Percentiles rank a stretch among this genome's conserved stretches.
These are phyloP conservation scores for Aspergillus latus DNA, from an alignment of 2,329 filamentous ascomycete genomes.

Conservation along the genomic window DNA sequence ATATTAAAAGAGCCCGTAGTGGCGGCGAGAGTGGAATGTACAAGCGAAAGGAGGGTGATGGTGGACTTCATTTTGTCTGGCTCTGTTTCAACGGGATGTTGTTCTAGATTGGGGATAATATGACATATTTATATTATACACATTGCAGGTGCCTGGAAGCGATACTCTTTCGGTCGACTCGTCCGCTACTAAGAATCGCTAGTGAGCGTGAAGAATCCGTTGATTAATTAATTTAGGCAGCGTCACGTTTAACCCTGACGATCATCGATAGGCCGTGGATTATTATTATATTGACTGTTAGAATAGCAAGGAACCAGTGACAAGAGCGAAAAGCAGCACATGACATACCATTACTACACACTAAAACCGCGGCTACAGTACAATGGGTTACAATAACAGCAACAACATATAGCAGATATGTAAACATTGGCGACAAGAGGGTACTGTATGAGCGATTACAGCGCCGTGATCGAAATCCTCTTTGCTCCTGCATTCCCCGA, in stretches of 20 bases:
- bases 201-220: neutral
- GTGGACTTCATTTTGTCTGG: neutral
- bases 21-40: neutral
- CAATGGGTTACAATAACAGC: neutral
- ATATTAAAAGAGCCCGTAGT: constrained; percentile 23
- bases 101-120: neutral
- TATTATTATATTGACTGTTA: neutral
- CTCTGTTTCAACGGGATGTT: no score
- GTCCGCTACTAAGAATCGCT: neutral
- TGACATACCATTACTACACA: neutral
- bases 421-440: neutral
- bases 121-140: neutral
- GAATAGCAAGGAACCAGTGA: neutral
- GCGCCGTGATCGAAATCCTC: constrained; percentile 23
- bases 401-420: neutral
- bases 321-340: neutral
- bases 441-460: constrained; percentile 11
- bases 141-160: neutral
- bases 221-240: neutral
- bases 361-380: neutral
- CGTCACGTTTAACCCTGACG: neutral
- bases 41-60: neutral
- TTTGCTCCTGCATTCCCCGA: constrained; percentile 28
- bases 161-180: neutral
- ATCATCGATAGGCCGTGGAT: neutral